Evolutionary conservation across 1,139 yeast species (phyloP).

Genomic region (Sugiyamaella japonica): DNA sequence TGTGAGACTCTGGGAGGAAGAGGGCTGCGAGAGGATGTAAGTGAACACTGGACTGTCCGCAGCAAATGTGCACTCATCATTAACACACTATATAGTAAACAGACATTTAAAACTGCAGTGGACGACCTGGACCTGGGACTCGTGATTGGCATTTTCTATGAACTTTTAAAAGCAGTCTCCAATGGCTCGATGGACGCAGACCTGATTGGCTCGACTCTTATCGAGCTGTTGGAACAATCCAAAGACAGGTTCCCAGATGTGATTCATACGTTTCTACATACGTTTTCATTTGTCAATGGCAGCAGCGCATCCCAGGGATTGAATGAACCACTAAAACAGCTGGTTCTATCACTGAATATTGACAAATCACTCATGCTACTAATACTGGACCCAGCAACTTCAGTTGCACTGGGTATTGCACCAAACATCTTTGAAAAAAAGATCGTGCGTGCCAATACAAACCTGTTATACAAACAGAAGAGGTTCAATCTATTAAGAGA

Average conservation of each 20-base stretch:
- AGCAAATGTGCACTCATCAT: neutral
- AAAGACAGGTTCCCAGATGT: conserved; percentile 9
- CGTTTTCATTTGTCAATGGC: conserved; percentile 26
- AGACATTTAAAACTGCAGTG: conserved; percentile 9
- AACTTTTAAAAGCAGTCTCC: conserved; percentile 12
- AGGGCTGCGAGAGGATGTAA: conserved; percentile 7
- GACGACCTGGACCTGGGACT: conserved; percentile 5
- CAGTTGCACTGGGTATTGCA: conserved; percentile 31
- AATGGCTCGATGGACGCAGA: conserved; percentile 5
- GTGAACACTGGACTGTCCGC: neutral
- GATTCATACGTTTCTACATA: conserved; percentile 28
- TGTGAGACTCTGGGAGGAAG: conserved; percentile 8
- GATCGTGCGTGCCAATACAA: conserved; percentile 49
- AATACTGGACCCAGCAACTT: conserved; percentile 31
- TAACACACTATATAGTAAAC: neutral
- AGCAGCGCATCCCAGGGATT: conserved; percentile 15
- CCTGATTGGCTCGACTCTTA: neutral
- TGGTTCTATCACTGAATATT: conserved; percentile 27
- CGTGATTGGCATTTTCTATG: conserved; percentile 30
- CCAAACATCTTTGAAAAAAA: conserved; percentile 43
- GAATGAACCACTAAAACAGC: conserved; percentile 19
- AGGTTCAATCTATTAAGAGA: conserved; percentile 76
- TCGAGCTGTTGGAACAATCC: neutral
- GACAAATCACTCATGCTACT: conserved; percentile 23
- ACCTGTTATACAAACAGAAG: conserved; percentile 59